Percentiles rank a stretch among this genome's conserved stretches.
Evolutionary conservation across 2,329 filamentous ascomycete species (phyloP).

Genomic region (Colletotrichum sp.): DNA sequence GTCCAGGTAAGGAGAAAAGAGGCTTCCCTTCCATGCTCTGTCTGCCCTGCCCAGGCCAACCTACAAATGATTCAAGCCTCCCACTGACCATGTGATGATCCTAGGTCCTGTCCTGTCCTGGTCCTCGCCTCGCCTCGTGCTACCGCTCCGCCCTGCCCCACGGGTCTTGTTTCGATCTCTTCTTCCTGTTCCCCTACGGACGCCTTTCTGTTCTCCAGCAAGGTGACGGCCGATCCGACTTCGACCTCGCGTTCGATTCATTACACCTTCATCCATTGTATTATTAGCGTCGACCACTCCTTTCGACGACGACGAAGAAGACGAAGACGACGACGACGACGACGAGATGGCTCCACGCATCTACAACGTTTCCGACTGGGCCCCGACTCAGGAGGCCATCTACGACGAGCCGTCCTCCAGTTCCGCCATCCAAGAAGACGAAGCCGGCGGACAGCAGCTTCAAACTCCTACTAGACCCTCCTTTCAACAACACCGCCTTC

Average conservation of each 20-base stretch:
- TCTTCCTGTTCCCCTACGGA: neutral
- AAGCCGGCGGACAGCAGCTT: conserved; percentile 22
- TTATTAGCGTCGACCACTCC: neutral
- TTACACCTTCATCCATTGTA: neutral
- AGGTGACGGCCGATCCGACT: neutral
- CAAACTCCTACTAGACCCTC: conserved; percentile 21
- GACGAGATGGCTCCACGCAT: conserved; percentile 39
- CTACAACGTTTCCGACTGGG: conserved; percentile 47
- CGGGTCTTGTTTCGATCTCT: neutral
- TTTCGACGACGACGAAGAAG: neutral
- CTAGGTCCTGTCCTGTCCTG: neutral
- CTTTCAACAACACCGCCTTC: conserved; percentile 42
- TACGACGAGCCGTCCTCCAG: conserved; percentile 33
- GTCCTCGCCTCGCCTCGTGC: neutral
- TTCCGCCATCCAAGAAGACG: conserved; percentile 22
- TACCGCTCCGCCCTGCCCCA: neutral
- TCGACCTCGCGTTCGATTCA: neutral
- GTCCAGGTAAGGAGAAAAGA: conserved; percentile 9
- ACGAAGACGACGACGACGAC: neutral
- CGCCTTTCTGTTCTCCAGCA: neutral
- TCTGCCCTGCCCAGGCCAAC: neutral
- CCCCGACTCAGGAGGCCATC: conserved; percentile 47
- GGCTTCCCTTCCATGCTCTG: neutral
- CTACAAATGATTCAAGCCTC: conserved; percentile 2
- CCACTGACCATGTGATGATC: conserved; percentile 17